Conservation (phyloP, 805 yeast species). For the Tetrapisispora taiwanensis region DNA sequence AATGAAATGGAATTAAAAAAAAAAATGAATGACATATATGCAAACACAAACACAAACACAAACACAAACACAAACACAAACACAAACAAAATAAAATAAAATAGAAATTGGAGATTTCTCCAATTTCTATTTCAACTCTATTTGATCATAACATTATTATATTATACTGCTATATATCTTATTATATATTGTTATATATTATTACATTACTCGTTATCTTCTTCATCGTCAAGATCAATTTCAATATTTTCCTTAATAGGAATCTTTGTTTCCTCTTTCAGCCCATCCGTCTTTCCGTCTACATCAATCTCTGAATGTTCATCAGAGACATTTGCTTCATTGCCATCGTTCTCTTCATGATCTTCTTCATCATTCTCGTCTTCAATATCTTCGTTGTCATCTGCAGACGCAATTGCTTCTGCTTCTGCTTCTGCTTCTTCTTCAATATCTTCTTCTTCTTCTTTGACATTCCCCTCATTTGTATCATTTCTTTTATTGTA, state of each 20-base stretch:
- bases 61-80: too few relatives aligned
- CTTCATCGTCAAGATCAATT: constrained; percentile 11
- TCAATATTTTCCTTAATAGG: constrained; percentile 10
- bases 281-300: too few relatives aligned
- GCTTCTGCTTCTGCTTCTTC: constrained; percentile 7
- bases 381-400: neutral
- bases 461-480: constrained; percentile 12
- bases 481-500: constrained; percentile 27
- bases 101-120: too few relatives aligned
- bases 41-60: too few relatives aligned
- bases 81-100: too few relatives aligned
- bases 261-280: too few relatives aligned
- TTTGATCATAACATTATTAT: too few relatives aligned
- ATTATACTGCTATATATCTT: neutral
- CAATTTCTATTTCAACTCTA: too few relatives aligned
- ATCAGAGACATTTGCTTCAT: neutral
- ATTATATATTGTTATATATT: too few relatives aligned
- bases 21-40: too few relatives aligned
- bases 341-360: neutral
- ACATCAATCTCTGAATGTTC: constrained; percentile 9
- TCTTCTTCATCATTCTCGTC: neutral
- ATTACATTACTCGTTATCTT: constrained; percentile 4
- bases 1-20: too few relatives aligned
- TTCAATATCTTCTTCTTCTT: constrained; percentile 2
- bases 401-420: neutral